phyloP scores from a whole-genome alignment of 495 filamentous ascomycete genomes.

The Penicillium samsonianum region DNA sequence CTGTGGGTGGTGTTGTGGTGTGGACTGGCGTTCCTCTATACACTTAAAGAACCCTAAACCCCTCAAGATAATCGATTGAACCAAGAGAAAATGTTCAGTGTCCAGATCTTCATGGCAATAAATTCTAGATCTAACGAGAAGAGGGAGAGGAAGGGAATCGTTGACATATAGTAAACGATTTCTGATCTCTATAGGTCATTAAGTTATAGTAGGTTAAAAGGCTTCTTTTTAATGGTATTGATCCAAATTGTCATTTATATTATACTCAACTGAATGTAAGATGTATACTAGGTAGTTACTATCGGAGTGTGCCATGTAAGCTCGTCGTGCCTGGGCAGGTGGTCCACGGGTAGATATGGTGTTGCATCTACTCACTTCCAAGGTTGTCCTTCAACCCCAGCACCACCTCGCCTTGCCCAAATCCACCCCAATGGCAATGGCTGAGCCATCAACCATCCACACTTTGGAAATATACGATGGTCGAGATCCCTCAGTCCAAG shows the following conservation, averaged over 20 bases:
- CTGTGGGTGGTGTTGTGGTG: neutral
- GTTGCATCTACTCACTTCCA: too few species aligned
- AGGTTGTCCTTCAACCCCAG: neutral
- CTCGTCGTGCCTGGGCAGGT: too few species aligned
- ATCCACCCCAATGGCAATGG: conserved; percentile 11
- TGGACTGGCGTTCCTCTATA: too few species aligned
- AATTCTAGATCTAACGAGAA: too few species aligned
- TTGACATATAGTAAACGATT: neutral
- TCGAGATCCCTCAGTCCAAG: conserved; percentile 21
- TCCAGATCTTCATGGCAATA: too few species aligned
- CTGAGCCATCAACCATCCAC: neutral
- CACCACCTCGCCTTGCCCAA: neutral
- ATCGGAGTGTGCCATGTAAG: neutral
- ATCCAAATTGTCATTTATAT: too few species aligned
- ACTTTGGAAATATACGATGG: neutral
- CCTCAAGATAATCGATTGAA: too few species aligned
- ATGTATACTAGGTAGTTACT: too few species aligned
- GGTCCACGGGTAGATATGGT: neutral
- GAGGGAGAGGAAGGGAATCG: neutral
- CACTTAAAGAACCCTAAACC: too few species aligned
- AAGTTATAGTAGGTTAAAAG: neutral
- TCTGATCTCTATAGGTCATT: neutral
- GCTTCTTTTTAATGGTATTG: neutral
- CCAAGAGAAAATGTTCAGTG: too few species aligned
- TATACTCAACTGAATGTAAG: too few species aligned